Evolutionary conservation across 176 grass and related monocot genomes (phyloP), one percentile per base, ranked within the genome.

Genomic region (Olyra latifolia): DNA sequence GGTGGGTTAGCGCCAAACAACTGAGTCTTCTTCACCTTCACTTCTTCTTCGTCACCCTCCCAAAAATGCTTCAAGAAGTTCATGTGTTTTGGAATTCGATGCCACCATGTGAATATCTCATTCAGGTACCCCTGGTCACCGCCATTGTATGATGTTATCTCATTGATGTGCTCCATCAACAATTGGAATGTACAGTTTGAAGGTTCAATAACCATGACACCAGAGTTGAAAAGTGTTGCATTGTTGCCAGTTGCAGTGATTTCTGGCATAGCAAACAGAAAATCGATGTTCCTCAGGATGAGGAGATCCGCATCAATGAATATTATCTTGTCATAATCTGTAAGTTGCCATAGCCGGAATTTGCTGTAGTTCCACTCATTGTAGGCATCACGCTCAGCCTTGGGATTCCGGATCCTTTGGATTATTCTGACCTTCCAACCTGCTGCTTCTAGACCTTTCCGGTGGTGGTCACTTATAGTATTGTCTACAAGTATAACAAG

Each of bases 311-410:
- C 95, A 20, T 98, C 95, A 14, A 98, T 94, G 80, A 98, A 98
- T 53, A 98, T 93, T 30, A 98, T 87, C 90, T 98, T 98, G 87
- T 98, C 95, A 63, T 98, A 98, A 42, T 98, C 95, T 3, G 95
- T 93, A 8, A 98, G 92, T 84, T 98, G 95, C 95, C 95, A 98
- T 3, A 98, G 78, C 57, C 95, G 81, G 69, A 98, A 98, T 28
- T 98, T 98, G 86, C 95, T 98, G 83, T 98, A 98, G 84, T 98
- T 98, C 86, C 90, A 98, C 75, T 98, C 95, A 35, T 98, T 98
- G 75, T 98, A 98, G 45, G 95, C 87, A 77, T 98, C 78, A 0
- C 81, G 87, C 76, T 98, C 90, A 1, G 95, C 95, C 71, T 95
- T 98, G 0, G 95, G 95, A 72, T 98, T 98, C 62, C 95, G 88